Conservation (phyloP, 2,329 filamentous ascomycete genomes). For the Scytalidium sp. region DNA sequence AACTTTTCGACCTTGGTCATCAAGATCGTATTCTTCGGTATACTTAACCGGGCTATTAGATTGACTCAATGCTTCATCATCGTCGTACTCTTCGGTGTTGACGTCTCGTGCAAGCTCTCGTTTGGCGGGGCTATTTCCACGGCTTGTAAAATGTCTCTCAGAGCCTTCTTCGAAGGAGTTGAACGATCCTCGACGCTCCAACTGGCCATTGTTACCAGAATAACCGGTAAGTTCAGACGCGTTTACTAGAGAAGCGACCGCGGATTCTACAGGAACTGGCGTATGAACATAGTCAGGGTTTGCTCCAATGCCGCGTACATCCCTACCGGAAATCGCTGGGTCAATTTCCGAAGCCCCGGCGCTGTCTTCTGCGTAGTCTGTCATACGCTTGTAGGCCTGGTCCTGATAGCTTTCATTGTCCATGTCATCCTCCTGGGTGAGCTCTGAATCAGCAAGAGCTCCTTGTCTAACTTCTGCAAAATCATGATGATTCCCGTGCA, state of each 20-base stretch:
- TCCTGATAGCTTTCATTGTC: conserved; percentile 52
- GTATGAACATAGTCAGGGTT: conserved; percentile 77
- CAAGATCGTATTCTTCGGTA: conserved; percentile 27
- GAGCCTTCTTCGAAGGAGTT: conserved; percentile 30
- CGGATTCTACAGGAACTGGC: conserved; percentile 75
- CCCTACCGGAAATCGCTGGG: conserved; percentile 60
- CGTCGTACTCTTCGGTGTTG: conserved; percentile 16
- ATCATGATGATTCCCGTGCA: conserved; percentile 26
- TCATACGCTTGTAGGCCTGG: conserved; percentile 52
- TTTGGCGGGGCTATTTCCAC: conserved; percentile 43
- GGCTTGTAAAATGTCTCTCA: conserved; percentile 29
- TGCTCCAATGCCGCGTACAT: conserved; percentile 66
- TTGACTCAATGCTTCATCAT: conserved; percentile 16
- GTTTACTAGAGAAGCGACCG: conserved; percentile 81
- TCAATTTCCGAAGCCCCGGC: conserved; percentile 53
- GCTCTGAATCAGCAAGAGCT: conserved; percentile 37
- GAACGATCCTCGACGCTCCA: conserved; percentile 26
- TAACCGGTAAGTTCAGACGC: conserved; percentile 69
- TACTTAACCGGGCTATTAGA: conserved; percentile 23
- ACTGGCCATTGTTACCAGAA: conserved; percentile 37
- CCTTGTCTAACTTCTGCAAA: conserved; percentile 28
- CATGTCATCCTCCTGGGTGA: conserved; percentile 35
- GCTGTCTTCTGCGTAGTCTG: conserved; percentile 55
- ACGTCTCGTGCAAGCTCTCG: conserved; percentile 10
- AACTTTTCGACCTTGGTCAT: conserved; percentile 29